Conservation (phyloP, 176 grass and related monocot genomes). For the Avena insularis region DNA sequence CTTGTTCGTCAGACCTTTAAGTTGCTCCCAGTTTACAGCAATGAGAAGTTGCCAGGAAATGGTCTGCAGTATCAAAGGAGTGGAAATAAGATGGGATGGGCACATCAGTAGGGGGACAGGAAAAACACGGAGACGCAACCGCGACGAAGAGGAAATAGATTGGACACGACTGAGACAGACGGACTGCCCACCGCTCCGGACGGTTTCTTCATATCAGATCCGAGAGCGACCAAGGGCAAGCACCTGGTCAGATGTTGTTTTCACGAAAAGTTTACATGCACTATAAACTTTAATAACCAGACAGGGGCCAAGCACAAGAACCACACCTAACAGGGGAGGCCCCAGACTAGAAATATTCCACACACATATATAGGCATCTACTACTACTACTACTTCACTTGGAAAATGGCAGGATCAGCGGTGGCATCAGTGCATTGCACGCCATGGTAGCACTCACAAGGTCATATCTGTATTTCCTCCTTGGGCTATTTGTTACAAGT, state of each 20-base stretch:
- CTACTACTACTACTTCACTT: background rate
- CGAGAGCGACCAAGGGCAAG: background rate
- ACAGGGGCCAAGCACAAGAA: background rate
- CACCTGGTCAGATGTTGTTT: constrained; percentile 33
- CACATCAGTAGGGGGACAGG: background rate
- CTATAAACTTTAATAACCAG: background rate
- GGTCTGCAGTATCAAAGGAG: background rate
- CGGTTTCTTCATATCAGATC: background rate
- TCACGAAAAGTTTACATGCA: background rate
- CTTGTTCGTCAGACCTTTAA: background rate
- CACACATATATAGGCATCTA: background rate
- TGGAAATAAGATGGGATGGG: background rate
- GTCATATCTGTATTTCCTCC: background rate
- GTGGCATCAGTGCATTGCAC: constrained; percentile 6
- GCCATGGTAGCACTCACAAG: background rate
- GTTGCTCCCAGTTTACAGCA: background rate
- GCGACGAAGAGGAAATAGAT: background rate
- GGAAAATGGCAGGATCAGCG: background rate
- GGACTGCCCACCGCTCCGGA: background rate
- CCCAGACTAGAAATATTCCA: background rate
- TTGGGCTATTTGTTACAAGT: constrained; percentile 3
- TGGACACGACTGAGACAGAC: background rate
- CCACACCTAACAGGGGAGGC: background rate
- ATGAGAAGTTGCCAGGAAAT: background rate
- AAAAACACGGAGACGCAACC: background rate